Percentiles rank a stretch among this genome's conserved stretches.
Conservation (phyloP, 2,329 filamentous ascomycete genomes). For the Hymenotorrendiella dingleyae region DNA sequence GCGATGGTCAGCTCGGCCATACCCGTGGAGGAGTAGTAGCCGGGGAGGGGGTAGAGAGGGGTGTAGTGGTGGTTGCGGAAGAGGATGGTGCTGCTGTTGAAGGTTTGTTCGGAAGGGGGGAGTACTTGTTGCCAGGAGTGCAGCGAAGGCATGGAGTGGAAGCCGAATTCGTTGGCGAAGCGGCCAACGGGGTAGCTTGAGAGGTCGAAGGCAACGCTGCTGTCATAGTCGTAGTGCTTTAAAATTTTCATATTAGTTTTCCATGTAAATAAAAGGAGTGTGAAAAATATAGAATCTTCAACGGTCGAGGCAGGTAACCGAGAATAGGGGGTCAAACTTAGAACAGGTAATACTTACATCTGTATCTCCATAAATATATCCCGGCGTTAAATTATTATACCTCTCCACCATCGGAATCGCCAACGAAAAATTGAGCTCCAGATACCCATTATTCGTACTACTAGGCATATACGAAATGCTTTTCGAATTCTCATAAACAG, state of each 20-base stretch:
- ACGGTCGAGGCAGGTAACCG: no score
- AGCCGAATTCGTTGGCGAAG: slow-evolving; percentile 60
- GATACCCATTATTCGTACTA: slow-evolving; percentile 54
- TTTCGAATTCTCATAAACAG: slow-evolving; percentile 51
- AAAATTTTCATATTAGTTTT: no score
- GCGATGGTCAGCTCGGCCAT: slow-evolving; percentile 54
- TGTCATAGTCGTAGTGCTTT: slow-evolving; percentile 56
- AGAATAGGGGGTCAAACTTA: no score
- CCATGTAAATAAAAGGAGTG: no score
- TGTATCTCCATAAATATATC: slow-evolving; percentile 53
- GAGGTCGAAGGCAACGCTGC: slow-evolving; percentile 46
- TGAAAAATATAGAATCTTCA: no score
- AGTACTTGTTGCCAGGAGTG: slow-evolving; percentile 52
- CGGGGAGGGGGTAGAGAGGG: slow-evolving; percentile 39
- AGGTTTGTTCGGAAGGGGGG: slow-evolving; percentile 43
- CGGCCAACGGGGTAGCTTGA: slow-evolving; percentile 50
- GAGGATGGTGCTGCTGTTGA: slow-evolving; percentile 50
- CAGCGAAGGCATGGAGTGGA: slow-evolving; percentile 55
- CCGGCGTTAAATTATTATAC: slow-evolving; percentile 47
- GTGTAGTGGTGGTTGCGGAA: slow-evolving; percentile 57
- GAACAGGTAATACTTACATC: no score
- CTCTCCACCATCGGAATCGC: slow-evolving; percentile 48
- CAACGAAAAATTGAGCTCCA: slow-evolving; percentile 46
- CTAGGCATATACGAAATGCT: slow-evolving; percentile 57
- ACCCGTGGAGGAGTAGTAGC: slow-evolving; percentile 40